Evolutionary conservation across 495 filamentous ascomycete genomes (phyloP).

Genomic region (Friedmanniomyces endolithicus): DNA sequence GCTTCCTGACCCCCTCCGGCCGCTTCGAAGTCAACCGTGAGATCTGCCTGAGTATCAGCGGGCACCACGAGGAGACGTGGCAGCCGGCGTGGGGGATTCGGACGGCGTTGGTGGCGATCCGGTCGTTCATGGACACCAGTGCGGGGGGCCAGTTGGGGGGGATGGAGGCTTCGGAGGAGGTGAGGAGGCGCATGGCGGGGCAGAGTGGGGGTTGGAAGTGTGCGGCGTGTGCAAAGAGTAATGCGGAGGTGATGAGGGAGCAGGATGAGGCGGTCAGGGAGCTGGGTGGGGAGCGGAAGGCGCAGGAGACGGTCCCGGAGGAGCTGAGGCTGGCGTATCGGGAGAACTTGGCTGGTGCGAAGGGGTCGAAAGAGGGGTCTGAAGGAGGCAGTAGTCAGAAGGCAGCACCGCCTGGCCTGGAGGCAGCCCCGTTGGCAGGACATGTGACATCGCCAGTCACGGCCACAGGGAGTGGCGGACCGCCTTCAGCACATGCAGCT

Average conservation of each 20-base stretch:
- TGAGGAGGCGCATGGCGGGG: conserved; percentile 52
- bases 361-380: conserved; percentile 34
- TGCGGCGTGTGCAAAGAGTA: conserved; percentile 49
- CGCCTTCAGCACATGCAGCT: not conserved
- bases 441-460: not conserved
- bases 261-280: conserved; percentile 24
- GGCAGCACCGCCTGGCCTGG: conserved; percentile 38
- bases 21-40: conserved; percentile 95
- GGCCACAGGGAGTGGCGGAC: not conserved
- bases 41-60: conserved; percentile 85
- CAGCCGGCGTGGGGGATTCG: conserved; percentile 94
- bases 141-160: conserved; percentile 75
- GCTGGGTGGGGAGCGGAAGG: conserved; percentile 29
- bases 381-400: not conserved
- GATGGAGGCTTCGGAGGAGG: conserved; percentile 54
- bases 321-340: conserved; percentile 38
- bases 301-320: conserved; percentile 33
- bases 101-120: conserved; percentile 57
- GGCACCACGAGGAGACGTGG: conserved; percentile 97
- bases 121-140: conserved; percentile 62
- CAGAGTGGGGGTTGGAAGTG: conserved; percentile 53
- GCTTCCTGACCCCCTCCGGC: conserved; percentile 83
- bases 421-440: not conserved
- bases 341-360: conserved; percentile 28
- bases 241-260: conserved; percentile 57